Evolutionary conservation across 1,284 basidiomycete species (phyloP), one percentile per base, ranked within the genome.

Genomic region (Austroboletus niveus): DNA sequence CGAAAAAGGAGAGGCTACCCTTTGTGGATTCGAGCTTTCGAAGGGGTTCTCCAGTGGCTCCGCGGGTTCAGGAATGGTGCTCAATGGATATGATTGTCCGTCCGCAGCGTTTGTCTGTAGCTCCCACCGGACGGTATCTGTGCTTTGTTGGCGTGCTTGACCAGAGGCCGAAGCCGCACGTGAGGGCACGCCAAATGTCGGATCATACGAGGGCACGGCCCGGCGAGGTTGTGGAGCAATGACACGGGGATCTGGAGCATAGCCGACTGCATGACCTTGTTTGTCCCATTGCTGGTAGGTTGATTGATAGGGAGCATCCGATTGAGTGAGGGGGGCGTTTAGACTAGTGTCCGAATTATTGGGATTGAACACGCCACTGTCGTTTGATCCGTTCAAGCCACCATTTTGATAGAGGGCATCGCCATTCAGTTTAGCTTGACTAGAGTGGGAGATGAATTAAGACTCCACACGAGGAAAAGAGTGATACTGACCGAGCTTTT

Each of bases 401-500:
- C 62, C 58, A 43, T 69, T 70, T 47, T 70, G 67, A 42, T 69
- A 64, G 11, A 68, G 49, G 17, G 57, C 58, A 24, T 69, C 67
- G 42, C 71, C 69, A n/a, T 64, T 56, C 44, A 75, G 59, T 65
- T 81, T 81, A 42, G 67, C 72, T 75, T 82, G 80, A 17, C 80
- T 81, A 47, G 42, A 42, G 42, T 34, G 40, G 47, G 38, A 46
- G 57, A 49, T 51, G 34, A 57, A 50, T 47, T 30, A 36, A 42
- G 0, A 22, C 29, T n/a, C 35, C 40, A 51, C 36, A 20, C 29
- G 10, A 14, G 3, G 4, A 44, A 43, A 2, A 11, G 2, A 8
- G 35, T 3, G 24, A 12, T 8, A 69, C 75, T 56, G 53, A 84
- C 80, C 84, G 74, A 24, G 80, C 83, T 69, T 82, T 90, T 52